Conservation (phyloP, 2,329 filamentous ascomycete species). For the Fusarium setosum region DNA sequence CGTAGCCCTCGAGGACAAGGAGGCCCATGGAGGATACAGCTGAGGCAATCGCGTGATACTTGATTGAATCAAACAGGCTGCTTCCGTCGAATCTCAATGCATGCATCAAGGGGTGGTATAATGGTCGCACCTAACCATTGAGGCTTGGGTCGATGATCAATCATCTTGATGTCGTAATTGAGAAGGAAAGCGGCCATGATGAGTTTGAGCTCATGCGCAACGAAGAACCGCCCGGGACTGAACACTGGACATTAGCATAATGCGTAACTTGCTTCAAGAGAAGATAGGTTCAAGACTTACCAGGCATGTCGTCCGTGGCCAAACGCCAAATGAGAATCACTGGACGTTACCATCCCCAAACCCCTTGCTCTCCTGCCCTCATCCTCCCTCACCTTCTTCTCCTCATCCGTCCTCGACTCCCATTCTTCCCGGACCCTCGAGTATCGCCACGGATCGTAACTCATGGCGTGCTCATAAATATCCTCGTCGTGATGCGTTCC, state of each 20-base stretch:
- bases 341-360: conserved; percentile 65
- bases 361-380: conserved; percentile 50
- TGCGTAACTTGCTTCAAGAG: background rate
- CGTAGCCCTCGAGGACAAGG: conserved; percentile 1
- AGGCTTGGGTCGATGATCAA: conserved; percentile 52
- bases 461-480: conserved; percentile 53
- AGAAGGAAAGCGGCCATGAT: conserved; percentile 61
- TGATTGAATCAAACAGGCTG: background rate
- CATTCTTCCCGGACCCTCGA: conserved; percentile 54
- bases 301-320: conserved; percentile 67
- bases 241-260: background rate
- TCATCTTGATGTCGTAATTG: conserved; percentile 63
- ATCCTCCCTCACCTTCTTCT: conserved; percentile 44
- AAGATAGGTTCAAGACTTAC: conserved; percentile 33
- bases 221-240: conserved; percentile 67
- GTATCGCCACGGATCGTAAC: conserved; percentile 63
- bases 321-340: conserved; percentile 62
- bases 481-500: conserved; percentile 60
- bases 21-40: conserved; percentile 24
- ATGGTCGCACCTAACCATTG: conserved; percentile 59
- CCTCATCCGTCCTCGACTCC: conserved; percentile 42
- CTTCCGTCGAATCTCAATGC: conserved; percentile 42
- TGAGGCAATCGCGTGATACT: background rate
- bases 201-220: conserved; percentile 66
- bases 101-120: conserved; percentile 42